phyloP scores from a whole-genome alignment of 208 protist species.

The Leishmania arabica region DNA sequence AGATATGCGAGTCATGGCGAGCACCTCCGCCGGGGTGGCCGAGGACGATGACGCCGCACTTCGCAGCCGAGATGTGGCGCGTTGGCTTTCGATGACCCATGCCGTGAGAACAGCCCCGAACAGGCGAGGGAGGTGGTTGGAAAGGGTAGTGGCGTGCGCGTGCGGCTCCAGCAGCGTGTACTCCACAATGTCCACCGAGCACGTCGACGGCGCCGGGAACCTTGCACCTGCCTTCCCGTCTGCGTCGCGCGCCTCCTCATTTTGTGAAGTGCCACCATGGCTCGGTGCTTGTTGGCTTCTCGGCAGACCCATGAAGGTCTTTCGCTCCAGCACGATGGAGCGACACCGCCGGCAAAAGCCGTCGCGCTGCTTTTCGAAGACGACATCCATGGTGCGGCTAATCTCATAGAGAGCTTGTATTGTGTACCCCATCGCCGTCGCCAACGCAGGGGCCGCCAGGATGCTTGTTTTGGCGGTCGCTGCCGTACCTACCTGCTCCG shows the following conservation, averaged over 20 bases:
- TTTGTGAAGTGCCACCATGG: background rate
- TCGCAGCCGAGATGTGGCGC: background rate
- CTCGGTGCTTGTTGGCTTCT: background rate
- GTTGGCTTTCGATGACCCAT: slow-evolving; percentile 45
- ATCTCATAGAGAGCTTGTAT: slow-evolving; percentile 31
- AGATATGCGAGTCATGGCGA: slow-evolving; percentile 11
- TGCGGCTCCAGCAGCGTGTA: slow-evolving; percentile 45
- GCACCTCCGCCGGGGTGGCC: background rate
- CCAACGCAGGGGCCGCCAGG: slow-evolving; percentile 8
- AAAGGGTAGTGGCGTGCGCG: slow-evolving; percentile 41
- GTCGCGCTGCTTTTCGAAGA: slow-evolving; percentile 32
- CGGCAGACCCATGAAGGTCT: background rate
- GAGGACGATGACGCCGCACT: background rate
- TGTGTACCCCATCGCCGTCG: slow-evolving; percentile 28
- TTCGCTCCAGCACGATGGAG: slow-evolving; percentile 33
- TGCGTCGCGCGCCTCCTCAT: background rate
- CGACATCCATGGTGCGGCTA: slow-evolving; percentile 25
- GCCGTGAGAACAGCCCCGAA: slow-evolving; percentile 46
- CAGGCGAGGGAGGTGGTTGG: slow-evolving; percentile 44
- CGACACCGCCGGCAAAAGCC: slow-evolving; percentile 28
- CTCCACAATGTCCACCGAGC: slow-evolving; percentile 27
- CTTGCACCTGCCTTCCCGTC: background rate
- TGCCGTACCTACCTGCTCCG: background rate
- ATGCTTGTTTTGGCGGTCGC: background rate
- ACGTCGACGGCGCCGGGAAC: background rate